These are phyloP conservation scores for Tylopilus cervinicoccineus DNA, from an alignment of 768 basidiomycete species.

Conservation along the genomic window DNA sequence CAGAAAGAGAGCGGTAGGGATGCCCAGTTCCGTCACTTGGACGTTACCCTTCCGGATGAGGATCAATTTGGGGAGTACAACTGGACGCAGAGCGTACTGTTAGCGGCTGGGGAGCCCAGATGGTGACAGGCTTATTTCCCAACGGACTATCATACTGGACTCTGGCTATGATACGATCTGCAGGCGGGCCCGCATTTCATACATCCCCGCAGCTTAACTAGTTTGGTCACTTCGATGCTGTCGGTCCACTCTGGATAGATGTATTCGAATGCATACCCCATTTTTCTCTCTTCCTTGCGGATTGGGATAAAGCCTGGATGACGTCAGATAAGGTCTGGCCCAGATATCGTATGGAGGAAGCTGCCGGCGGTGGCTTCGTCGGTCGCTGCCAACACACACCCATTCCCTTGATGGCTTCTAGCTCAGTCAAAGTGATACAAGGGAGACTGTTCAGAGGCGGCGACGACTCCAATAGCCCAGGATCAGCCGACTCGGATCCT, in stretches of 20 bases:
- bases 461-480: conserved; percentile 20
- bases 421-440: conserved; percentile 60
- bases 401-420: conserved; percentile 37
- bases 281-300: neutral
- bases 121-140: conserved; percentile 25
- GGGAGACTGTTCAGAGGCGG: conserved; percentile 63
- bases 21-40: conserved; percentile 25
- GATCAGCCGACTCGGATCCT: conserved; percentile 21
- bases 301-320: conserved; percentile 15
- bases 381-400: conserved; percentile 1
- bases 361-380: conserved; percentile 1
- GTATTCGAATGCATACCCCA: conserved; percentile 23
- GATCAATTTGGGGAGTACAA: conserved; percentile 48
- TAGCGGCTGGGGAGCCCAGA: conserved; percentile 55
- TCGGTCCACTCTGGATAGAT: conserved; percentile 11
- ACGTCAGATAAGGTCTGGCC: conserved; percentile 19
- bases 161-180: conserved; percentile 23
- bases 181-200: conserved; percentile 28
- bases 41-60: conserved; percentile 31
- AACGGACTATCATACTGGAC: conserved; percentile 18
- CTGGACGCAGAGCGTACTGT: conserved; percentile 72
- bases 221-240: conserved; percentile 11
- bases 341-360: neutral
- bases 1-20: conserved; percentile 18
- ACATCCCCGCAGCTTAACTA: conserved; percentile 14